Conservation (phyloP, 331 rosid genomes). For the Phaseolus coccineus region DNA sequence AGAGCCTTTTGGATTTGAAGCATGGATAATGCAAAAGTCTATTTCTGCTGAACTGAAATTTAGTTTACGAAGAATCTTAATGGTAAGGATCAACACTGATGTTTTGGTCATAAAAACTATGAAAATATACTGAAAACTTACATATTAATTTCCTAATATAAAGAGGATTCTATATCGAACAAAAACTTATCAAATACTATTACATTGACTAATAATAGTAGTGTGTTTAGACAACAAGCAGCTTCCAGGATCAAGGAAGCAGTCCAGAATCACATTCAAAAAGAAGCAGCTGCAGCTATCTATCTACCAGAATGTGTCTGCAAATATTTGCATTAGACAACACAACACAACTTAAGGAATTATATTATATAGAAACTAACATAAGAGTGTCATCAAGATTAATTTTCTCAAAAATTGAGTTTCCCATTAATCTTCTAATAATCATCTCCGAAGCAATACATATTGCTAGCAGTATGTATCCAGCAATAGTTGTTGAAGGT, state of each 20-base stretch:
- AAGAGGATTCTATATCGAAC: not conserved
- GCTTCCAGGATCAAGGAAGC: not conserved
- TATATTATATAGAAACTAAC: constrained; percentile 13
- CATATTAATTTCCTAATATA: too few species aligned
- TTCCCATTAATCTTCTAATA: constrained; percentile 14
- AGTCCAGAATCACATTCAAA: not conserved
- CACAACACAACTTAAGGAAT: constrained; percentile 1
- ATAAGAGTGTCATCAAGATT: constrained; percentile 15
- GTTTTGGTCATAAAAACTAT: not conserved
- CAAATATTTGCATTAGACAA: not conserved
- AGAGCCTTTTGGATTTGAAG: too few species aligned
- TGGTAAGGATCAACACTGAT: too few species aligned
- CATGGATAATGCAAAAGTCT: too few species aligned
- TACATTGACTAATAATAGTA: not conserved
- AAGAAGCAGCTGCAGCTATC: not conserved
- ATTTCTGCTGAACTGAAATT: too few species aligned
- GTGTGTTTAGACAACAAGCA: not conserved
- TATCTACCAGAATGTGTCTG: not conserved
- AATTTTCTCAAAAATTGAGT: constrained; percentile 5
- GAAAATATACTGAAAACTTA: too few species aligned
- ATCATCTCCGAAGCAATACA: not conserved
- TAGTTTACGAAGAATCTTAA: too few species aligned
- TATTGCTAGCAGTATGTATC: not conserved
- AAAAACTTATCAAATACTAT: not conserved
- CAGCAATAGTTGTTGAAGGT: constrained; percentile 18